These are phyloP conservation scores for Fraxinus floribunda DNA, from an alignment of 305 asterid species.

Conservation along the genomic window DNA sequence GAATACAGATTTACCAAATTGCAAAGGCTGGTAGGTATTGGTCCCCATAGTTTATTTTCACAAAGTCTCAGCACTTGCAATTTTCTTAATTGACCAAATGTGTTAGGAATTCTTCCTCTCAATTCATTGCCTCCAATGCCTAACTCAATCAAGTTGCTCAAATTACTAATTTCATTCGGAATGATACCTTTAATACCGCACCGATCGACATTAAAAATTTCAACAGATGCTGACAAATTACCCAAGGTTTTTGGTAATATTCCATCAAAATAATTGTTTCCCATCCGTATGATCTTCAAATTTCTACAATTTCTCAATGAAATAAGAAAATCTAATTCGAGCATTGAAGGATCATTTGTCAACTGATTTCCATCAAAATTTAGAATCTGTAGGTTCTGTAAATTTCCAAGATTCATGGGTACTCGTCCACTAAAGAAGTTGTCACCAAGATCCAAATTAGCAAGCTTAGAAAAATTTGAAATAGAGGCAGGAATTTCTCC, in stretches of 20 bases:
- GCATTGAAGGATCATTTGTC: not conserved
- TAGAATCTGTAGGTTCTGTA: not conserved
- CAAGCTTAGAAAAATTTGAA: not conserved
- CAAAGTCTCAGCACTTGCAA: not conserved
- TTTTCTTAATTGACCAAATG: constrained; percentile 5
- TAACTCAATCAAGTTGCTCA: constrained; percentile 11
- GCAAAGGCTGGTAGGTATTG: not conserved
- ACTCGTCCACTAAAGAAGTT: not conserved
- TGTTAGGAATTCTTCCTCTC: constrained; percentile 3
- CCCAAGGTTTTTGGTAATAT: not conserved
- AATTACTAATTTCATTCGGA: not conserved
- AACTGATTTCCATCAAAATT: fast-evolving
- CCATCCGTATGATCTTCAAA: fast-evolving
- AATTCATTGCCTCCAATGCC: constrained; percentile 9
- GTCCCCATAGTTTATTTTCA: not conserved
- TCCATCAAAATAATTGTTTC: not conserved
- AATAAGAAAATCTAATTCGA: no score
- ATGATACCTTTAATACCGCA: not conserved
- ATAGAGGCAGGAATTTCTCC: not conserved
- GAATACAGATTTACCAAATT: not conserved
- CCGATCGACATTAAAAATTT: fast-evolving
- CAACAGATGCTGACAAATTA: not conserved
- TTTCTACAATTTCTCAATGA: not conserved
- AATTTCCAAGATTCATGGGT: not conserved
- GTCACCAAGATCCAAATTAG: fast-evolving